These are phyloP conservation scores for Spathaspora hagerdaliae DNA, from an alignment of 805 yeast species.

Conservation along the genomic window DNA sequence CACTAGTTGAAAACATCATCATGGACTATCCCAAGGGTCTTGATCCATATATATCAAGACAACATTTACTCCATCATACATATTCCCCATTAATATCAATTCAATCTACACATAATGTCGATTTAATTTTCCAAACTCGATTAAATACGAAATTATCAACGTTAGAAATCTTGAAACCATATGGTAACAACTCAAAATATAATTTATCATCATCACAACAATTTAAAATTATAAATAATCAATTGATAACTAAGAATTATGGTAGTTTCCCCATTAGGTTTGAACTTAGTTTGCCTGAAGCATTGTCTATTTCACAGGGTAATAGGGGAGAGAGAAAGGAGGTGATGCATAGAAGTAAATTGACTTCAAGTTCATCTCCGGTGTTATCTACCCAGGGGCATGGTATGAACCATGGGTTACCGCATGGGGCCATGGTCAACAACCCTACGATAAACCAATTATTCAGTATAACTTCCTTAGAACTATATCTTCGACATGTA, in stretches of 20 bases:
- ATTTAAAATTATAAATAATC: conserved; percentile 49
- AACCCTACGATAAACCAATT: conserved; percentile 18
- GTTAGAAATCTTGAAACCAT: conserved; percentile 49
- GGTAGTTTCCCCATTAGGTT: conserved; percentile 59
- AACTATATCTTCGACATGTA: conserved; percentile 21
- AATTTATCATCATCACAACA: conserved; percentile 30
- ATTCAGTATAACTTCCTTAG: conserved; percentile 37
- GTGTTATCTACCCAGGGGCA: not conserved
- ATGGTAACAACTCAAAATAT: conserved; percentile 51
- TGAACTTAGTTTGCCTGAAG: conserved; percentile 37
- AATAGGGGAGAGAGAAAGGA: conserved; percentile 3
- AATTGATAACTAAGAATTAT: conserved; percentile 43
- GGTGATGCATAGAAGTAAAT: not conserved
- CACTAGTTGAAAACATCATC: not conserved
- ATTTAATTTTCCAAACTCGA: conserved; percentile 33
- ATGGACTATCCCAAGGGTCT: conserved; percentile 29
- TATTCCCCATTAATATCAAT: conserved; percentile 52
- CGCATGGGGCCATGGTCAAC: not conserved
- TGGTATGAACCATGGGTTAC: not conserved
- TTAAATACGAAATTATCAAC: conserved; percentile 32
- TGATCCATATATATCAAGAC: conserved; percentile 38
- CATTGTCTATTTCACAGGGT: conserved; percentile 22
- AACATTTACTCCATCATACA: conserved; percentile 41
- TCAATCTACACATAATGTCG: conserved; percentile 44
- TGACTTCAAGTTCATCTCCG: conserved; percentile 3